Base-by-base conservation (phyloP, 495 filamentous ascomycete genomes). In the Aspergillus baeticus region DNA sequence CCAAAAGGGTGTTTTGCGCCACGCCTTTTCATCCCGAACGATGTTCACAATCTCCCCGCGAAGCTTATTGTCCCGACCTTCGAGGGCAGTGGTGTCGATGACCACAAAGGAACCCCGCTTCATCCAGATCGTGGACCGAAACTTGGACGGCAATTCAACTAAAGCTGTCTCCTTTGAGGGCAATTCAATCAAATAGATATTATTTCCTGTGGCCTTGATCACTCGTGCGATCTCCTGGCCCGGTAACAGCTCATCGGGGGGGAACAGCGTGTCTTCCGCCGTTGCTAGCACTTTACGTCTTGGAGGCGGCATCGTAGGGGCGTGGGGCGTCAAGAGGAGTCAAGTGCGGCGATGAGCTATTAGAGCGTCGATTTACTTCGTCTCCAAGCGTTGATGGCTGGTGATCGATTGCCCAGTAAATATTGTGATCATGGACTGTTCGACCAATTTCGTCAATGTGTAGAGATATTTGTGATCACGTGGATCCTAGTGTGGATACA, bases 1-100 rank as follows among this genome's bases (percentile, higher is more conserved):
- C 94, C 94, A 98, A 65, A 91, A 98, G n/a, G 75, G 64, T 73
- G 87, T 83, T 73, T 93, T 95, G 57, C 92, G 84, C 94, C 94
- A 98, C 33, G 77, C 77, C 74, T 89, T 94, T 75, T 97, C 94
- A 65, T 96, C 89, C 44, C 88, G 76, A 36, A 98, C 91, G 10
- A 98, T 84, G 67, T 96, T 96, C 62, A 95, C 79, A 65, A 98
- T 96, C 71, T 96, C 90, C 14, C 92, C 94, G 44, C 81, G 78
- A 8, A 96, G 79, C 73, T 89, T 92, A 63, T 91, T 93, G 23
- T 85, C 82, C 46, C 87, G 78, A n/a, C 79, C 81, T 23, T 83
- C 83, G 34, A 87, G 79, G 10, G 82, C 77, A 29, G 79, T 77
- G 26, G 85, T 84, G 56, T 97, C 89, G 18, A 97, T 79, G 15